Evolutionary conservation across 2,329 filamentous ascomycete species (phyloP).

Genomic region (Thyridium curvatum): DNA sequence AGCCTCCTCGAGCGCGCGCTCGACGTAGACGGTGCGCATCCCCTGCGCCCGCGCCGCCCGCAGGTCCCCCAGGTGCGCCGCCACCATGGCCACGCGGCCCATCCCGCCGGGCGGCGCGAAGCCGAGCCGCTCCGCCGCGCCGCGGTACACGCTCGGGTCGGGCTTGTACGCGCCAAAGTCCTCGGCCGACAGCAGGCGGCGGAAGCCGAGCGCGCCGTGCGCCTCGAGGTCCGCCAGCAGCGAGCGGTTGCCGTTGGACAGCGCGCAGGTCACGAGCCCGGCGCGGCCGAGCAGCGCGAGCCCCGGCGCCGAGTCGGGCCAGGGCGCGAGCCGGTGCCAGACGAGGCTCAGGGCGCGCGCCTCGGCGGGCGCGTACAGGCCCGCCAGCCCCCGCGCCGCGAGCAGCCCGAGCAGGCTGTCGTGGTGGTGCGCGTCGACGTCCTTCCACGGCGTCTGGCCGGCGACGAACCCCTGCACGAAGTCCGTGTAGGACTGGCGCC

Average conservation of each 20-base stretch:
- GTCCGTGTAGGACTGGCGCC: constrained; percentile 56
- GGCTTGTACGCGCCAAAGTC: constrained; percentile 74
- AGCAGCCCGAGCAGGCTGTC: constrained; percentile 57
- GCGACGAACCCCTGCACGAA: constrained; percentile 54
- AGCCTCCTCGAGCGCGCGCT: constrained; percentile 59
- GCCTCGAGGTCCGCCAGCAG: constrained; percentile 60
- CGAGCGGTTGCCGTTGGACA: constrained; percentile 68
- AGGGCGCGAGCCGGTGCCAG: constrained; percentile 69
- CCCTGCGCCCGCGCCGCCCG: constrained; percentile 58
- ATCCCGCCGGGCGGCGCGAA: constrained; percentile 40
- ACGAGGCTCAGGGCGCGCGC: constrained; percentile 53
- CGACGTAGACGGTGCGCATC: constrained; percentile 67
- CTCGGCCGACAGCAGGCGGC: constrained; percentile 62
- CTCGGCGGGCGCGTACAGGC: constrained; percentile 56
- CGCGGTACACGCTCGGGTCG: constrained; percentile 58
- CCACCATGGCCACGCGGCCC: constrained; percentile 68
- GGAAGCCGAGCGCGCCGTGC: constrained; percentile 56
- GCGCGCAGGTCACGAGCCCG: constrained; percentile 57
- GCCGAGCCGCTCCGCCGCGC: constrained; percentile 55
- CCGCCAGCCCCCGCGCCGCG: constrained; percentile 44
- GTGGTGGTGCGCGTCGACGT: constrained; percentile 66
- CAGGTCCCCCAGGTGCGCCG: constrained; percentile 67
- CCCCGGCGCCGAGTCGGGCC: constrained; percentile 56
- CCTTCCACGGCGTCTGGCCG: constrained; percentile 48
- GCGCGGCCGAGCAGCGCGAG: constrained; percentile 44